Conservation (phyloP, 1,139 yeast species). For the Yamadazyma friedrichii region DNA sequence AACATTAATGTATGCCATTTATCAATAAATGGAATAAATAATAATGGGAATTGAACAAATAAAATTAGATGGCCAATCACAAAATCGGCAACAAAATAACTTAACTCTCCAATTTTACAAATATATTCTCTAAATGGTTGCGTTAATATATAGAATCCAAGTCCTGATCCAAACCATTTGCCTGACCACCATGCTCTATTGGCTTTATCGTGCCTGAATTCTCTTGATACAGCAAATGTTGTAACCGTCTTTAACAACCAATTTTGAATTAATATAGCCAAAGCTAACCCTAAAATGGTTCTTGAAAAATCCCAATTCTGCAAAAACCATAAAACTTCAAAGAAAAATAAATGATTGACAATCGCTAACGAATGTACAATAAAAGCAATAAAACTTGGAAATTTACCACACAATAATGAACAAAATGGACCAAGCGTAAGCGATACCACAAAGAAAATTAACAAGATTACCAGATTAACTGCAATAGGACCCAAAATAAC, state of each 20-base stretch:
- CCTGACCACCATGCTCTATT: constrained; percentile 73
- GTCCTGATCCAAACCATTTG: constrained; percentile 54
- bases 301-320: constrained; percentile 54
- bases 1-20: constrained; percentile 76
- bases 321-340: constrained; percentile 50
- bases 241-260: constrained; percentile 41
- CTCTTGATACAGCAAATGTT: constrained; percentile 45
- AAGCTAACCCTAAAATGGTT: constrained; percentile 48
- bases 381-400: constrained; percentile 46
- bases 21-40: constrained; percentile 59
- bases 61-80: constrained; percentile 52
- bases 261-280: constrained; percentile 41
- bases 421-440: constrained; percentile 46
- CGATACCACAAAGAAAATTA: constrained; percentile 41
- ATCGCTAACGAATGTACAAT: constrained; percentile 44
- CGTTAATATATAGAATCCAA: constrained; percentile 49
- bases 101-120: constrained; percentile 55
- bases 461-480: constrained; percentile 38
- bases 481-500: constrained; percentile 49
- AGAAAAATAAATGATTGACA: constrained; percentile 40
- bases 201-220: constrained; percentile 47
- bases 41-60: constrained; percentile 50
- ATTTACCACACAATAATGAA: constrained; percentile 30
- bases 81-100: constrained; percentile 54
- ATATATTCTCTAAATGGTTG: constrained; percentile 56